Percentiles rank a stretch among this genome's conserved stretches.
Evolutionary conservation across 106 monocot species (phyloP).

Genomic region (Iris macrosiphon): DNA sequence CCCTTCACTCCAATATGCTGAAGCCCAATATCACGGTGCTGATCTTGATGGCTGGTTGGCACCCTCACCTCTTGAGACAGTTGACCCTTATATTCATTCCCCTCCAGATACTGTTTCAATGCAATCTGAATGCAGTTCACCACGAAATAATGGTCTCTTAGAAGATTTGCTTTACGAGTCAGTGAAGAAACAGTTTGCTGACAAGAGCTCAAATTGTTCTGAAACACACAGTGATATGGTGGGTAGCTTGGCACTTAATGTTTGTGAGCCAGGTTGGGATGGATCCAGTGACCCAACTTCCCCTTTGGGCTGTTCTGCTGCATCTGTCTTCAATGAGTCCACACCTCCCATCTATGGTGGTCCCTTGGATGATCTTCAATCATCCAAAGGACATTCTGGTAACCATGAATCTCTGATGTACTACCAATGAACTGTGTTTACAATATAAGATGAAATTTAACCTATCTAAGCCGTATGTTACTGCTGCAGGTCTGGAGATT

Average conservation of each 20-base stretch:
- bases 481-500: constrained; percentile 5
- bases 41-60: constrained; percentile 16
- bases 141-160: constrained; percentile 28
- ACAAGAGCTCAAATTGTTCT: constrained; percentile 18
- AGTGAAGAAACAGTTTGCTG: constrained; percentile 8
- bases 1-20: constrained; percentile 98
- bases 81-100: constrained; percentile 20
- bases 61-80: constrained; percentile 5
- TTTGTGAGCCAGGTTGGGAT: constrained; percentile 13
- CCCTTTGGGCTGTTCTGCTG: constrained; percentile 23
- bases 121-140: constrained; percentile 24
- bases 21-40: constrained; percentile 4
- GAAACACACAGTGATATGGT: constrained; percentile 7
- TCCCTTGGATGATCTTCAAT: constrained; percentile 19
- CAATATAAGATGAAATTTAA: no score
- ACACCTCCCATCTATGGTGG: constrained; percentile 27
- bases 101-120: constrained; percentile 11
- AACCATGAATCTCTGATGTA: constrained; percentile 2
- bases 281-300: constrained; percentile 25
- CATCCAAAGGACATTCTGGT: constrained; percentile 14
- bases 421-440: neutral
- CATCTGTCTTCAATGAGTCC: constrained; percentile 34
- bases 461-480: neutral
- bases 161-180: constrained; percentile 35
- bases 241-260: constrained; percentile 4